Base-by-base conservation (phyloP, 352 stramenopile species). In the Phytopythium kandeliae region DNA sequence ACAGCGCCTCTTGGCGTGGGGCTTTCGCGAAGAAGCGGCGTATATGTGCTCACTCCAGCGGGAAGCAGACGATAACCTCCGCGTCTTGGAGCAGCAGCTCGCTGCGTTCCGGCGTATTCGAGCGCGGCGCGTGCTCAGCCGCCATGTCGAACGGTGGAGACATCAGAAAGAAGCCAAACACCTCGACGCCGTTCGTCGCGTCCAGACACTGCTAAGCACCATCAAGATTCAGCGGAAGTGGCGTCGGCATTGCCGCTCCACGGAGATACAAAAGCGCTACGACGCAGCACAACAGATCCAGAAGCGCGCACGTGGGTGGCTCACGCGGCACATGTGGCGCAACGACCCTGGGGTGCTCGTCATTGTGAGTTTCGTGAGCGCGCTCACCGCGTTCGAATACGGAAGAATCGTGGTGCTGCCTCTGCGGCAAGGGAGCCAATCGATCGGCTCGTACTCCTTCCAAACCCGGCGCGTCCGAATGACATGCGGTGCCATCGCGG, bases 281-380 rank as follows among this genome's bases (percentile, higher is more conserved):
- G n/a, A 34, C 1, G 71, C 67, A 24, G 71, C 77, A 0, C 63
- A 76, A 24, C 21, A 15, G 6, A 81, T 91, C 28, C 80, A 89
- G 40, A 78, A 65, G 26, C 63, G 69, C 3, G 57, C 85, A 2
- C 73, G 78, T n/a, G 80, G 80, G 0, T 85, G 69, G 69, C 49
- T 91, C 7, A 89, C 75, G n/a, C 60, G 80, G 0, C 61, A 74
- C 19, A 65, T 91, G 60, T 91, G 80, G 80, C 47, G 55, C n/a
- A 65, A 62, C 19, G 77, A 91, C 35, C 80, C 80, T 10, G 71
- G 67, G 0, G 49, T 91, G 12, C 48, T 66, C 10, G 72, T 65
- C 17, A 34, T 73, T 17, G 55, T 52, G 7, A 51, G 54, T 11
- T 88, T 72, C 60, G 42, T 86, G 0, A 89, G 62, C 38, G 2